These are phyloP conservation scores for Penicillium goetzii DNA, from an alignment of 495 filamentous ascomycete species.

Conservation along the genomic window DNA sequence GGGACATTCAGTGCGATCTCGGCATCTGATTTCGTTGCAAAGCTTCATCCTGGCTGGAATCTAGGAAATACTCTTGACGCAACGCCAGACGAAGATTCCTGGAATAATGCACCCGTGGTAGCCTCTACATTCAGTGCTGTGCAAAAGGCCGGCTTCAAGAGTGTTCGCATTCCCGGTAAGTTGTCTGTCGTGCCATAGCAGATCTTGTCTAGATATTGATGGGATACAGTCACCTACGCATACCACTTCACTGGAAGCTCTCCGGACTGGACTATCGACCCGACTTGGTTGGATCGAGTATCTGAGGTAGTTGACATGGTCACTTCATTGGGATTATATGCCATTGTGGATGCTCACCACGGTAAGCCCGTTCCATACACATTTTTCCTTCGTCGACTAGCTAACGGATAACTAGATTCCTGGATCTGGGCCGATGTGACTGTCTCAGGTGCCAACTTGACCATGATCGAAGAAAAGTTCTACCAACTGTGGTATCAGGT, in stretches of 20 bases:
- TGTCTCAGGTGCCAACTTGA: conserved; percentile 47
- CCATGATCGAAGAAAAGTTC: conserved; percentile 60
- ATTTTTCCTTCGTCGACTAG: neutral
- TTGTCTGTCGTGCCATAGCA: neutral
- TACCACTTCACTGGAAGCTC: conserved; percentile 57
- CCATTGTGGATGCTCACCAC: conserved; percentile 63
- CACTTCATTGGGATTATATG: conserved; percentile 53
- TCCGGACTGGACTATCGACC: conserved; percentile 57
- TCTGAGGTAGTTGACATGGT: conserved; percentile 61
- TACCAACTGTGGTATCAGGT: conserved; percentile 63
- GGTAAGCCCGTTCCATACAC: conserved; percentile 28
- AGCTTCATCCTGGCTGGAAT: conserved; percentile 50
- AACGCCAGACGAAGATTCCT: conserved; percentile 58
- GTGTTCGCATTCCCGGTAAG: conserved; percentile 60
- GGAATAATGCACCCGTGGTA: conserved; percentile 58
- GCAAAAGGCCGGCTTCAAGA: conserved; percentile 59
- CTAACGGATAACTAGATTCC: conserved; percentile 37
- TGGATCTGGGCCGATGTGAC: conserved; percentile 65
- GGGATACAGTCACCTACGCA: conserved; percentile 56
- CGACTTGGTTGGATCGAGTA: conserved; percentile 62
- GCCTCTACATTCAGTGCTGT: conserved; percentile 54
- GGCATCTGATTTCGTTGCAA: conserved; percentile 39
- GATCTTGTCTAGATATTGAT: conserved; percentile 13
- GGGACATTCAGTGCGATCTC: conserved; percentile 44
- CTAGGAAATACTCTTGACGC: conserved; percentile 62